Evolutionary conservation across 148 eudicot species (phyloP), one percentile per base, ranked within the genome.

Genomic region (Rhododendron molle): DNA sequence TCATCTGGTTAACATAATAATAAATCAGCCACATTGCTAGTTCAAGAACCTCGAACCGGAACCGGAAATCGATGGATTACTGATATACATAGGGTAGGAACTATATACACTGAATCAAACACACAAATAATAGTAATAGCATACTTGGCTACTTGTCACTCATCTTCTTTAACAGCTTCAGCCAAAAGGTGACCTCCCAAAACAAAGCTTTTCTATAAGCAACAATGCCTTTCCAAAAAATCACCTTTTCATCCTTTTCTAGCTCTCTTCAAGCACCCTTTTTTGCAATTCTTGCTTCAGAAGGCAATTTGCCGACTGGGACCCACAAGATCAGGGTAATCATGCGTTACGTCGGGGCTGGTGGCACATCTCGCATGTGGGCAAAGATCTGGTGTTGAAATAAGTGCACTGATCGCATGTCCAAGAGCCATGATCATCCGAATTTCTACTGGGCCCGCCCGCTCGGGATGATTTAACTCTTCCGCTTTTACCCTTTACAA

Each of bases 341-440:
- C 65, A 67, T 21, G 49, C 2, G 2, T 36, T 85, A 26, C 82
- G 74, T 21, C 85, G 81, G 62, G 60, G 84, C 50, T 86, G 84
- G 74, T 76, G 74, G 58, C 87, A 86, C 43, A 86, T 81, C 69
- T 81, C 85, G 46, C 87, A 86, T 54, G 87, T 3, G 49, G 85
- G 76, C 60, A 81, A 32, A 36, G 85, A 73, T 58, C 46, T 73
- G 50, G 81, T 20, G 82, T 86, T 86, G 81, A 73, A 13, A 16
- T 56, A 86, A 73, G 87, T 86, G 87, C 87, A 86, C 9, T 86
- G 83, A 58, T 81, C 83, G 7, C 98, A 96, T 26, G 91, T 67
- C 98, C 98, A 95, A 80, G 87, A 78, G 26, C 85, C 86, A 26
- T 88, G 2, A 87, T 89, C 92, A 73, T 93, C 94, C 10, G 46